A percentile compares a stretch with the other conserved stretches of the same genome.
Conservation (phyloP, 768 basidiomycete genomes). For the Pleurotus platypus region DNA sequence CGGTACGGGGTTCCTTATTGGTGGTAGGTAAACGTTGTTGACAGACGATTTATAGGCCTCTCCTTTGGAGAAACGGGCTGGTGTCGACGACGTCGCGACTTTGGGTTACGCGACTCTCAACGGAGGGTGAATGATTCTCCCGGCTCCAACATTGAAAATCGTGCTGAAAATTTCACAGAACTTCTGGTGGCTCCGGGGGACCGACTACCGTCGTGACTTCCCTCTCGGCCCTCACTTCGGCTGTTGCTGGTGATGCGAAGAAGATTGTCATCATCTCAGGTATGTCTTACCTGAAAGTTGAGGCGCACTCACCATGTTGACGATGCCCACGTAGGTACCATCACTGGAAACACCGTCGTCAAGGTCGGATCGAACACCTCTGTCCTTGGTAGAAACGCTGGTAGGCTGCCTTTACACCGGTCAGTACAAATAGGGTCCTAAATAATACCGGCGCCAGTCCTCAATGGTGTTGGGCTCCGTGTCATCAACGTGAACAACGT, state of each 20-base stretch:
- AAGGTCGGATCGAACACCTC: constrained; percentile 42
- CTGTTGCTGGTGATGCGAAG: constrained; percentile 35
- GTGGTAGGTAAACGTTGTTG: too few species aligned
- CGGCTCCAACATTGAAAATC: neutral
- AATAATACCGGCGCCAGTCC: constrained; percentile 21
- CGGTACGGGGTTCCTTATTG: constrained; percentile 13
- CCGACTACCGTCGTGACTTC: constrained; percentile 39
- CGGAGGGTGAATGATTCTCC: constrained; percentile 24
- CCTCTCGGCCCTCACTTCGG: constrained; percentile 35
- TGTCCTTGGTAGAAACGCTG: constrained; percentile 33
- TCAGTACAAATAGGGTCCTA: too few species aligned
- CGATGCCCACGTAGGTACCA: constrained; percentile 25
- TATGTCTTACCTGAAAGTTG: constrained; percentile 6
- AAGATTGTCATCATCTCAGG: constrained; percentile 44
- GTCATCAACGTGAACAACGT: constrained; percentile 39
- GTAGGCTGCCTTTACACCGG: constrained; percentile 18
- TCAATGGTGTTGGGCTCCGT: constrained; percentile 42
- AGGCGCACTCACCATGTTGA: neutral
- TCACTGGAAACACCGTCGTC: constrained; percentile 40
- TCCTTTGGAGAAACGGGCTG: constrained; percentile 28
- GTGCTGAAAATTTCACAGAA: constrained; percentile 22
- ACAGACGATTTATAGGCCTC: neutral
- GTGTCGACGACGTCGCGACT: constrained; percentile 30
- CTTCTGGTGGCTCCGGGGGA: constrained; percentile 41
- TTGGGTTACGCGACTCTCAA: constrained; percentile 34